Evolutionary conservation across 257 asterid species (phyloP).

Genomic region (Oldenlandia corymbosa): DNA sequence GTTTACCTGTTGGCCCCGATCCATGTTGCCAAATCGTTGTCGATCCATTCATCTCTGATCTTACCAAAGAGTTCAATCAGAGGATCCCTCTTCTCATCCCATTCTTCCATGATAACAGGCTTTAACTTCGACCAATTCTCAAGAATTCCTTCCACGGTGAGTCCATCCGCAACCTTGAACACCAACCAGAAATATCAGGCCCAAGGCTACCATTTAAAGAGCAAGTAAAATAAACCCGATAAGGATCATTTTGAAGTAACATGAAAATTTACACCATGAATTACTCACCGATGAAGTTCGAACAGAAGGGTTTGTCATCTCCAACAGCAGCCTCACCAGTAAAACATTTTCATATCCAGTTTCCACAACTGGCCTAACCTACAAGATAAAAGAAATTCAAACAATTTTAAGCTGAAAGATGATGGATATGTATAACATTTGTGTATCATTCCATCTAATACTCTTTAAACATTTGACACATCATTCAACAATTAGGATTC

Average conservation of each 20-base stretch:
- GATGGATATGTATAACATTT: too few relatives aligned
- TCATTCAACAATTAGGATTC: too few relatives aligned
- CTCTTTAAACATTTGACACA: too few relatives aligned
- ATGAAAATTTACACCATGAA: constrained; percentile 12
- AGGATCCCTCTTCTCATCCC: constrained; percentile 71
- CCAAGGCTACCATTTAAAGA: constrained; percentile 14
- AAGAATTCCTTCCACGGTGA: constrained; percentile 57
- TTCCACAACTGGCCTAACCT: constrained; percentile 98
- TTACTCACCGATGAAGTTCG: constrained; percentile 80
- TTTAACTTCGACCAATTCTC: constrained; percentile 74
- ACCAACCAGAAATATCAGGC: constrained; percentile 23
- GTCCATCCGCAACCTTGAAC: constrained; percentile 78
- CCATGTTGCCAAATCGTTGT: constrained; percentile 68
- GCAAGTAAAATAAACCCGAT: neutral
- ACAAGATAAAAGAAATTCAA: constrained; percentile 26
- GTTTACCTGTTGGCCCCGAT: constrained; percentile 74
- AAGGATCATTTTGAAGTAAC: too few relatives aligned
- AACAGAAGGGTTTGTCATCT: constrained; percentile 59
- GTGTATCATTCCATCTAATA: too few relatives aligned
- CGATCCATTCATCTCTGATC: constrained; percentile 89
- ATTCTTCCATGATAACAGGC: constrained; percentile 72
- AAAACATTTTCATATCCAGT: constrained; percentile 87
- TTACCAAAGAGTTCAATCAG: constrained; percentile 80
- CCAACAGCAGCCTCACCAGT: constrained; percentile 85
- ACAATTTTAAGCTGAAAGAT: constrained; percentile 2